A percentile compares a stretch with the other conserved stretches of the same genome.
These are phyloP conservation scores for Quercus parvula DNA, from an alignment of 306 rosid genomes.

Conservation along the genomic window DNA sequence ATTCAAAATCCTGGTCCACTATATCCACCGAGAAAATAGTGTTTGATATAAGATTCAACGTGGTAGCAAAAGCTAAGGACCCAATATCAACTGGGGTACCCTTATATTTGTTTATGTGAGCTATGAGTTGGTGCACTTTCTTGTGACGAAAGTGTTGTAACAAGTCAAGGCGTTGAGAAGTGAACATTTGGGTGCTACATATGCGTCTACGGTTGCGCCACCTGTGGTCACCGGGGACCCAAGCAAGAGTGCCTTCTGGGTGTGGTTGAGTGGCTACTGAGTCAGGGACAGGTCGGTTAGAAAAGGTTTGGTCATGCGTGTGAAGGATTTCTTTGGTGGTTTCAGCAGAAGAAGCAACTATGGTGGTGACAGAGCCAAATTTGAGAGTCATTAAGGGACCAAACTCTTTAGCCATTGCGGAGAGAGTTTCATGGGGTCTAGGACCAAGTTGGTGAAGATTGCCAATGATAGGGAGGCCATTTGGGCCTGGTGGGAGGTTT, in stretches of 20 bases:
- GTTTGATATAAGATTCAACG: constrained; percentile 50
- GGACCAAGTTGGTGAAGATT: constrained; percentile 56
- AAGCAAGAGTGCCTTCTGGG: constrained; percentile 49
- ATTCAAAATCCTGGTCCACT: constrained; percentile 10
- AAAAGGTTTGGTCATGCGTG: constrained; percentile 43
- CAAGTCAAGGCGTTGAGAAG: constrained; percentile 41
- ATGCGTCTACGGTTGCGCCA: constrained; percentile 60
- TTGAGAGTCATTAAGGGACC: constrained; percentile 60
- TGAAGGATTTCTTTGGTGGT: constrained; percentile 53
- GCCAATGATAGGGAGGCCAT: constrained; percentile 46
- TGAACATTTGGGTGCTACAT: constrained; percentile 48
- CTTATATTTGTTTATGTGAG: constrained; percentile 26
- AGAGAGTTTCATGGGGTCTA: constrained; percentile 38
- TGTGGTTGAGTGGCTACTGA: constrained; percentile 51
- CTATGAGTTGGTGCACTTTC: constrained; percentile 36
- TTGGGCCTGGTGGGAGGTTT: constrained; percentile 49
- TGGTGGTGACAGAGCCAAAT: constrained; percentile 37
- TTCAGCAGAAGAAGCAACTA: constrained; percentile 45
- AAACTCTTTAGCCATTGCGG: constrained; percentile 30
- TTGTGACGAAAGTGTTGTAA: constrained; percentile 43
- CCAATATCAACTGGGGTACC: constrained; percentile 27
- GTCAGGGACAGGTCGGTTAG: constrained; percentile 43
- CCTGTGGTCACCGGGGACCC: constrained; percentile 43
- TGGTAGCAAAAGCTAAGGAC: constrained; percentile 39
- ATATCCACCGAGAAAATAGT: constrained; percentile 56